These are phyloP conservation scores for Mucor irregularis DNA, from an alignment of 371 early-diverging fungal genomes.

Conservation along the genomic window DNA sequence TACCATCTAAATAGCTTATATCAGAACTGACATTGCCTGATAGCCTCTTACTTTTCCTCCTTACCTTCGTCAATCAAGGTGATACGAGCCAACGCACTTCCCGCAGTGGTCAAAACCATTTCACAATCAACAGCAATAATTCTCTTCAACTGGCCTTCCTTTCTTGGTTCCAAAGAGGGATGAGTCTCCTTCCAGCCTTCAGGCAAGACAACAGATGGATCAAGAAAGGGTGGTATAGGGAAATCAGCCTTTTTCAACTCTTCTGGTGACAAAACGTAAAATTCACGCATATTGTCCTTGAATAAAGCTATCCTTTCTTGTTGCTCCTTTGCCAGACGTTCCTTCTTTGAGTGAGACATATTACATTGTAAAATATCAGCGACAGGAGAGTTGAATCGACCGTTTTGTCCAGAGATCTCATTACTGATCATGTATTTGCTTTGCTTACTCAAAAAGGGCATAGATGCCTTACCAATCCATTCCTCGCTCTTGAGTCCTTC, in stretches of 20 bases:
- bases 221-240: constrained; percentile 57
- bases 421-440: constrained; percentile 39
- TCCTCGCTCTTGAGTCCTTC: constrained; percentile 1
- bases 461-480: constrained; percentile 31
- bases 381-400: constrained; percentile 30
- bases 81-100: constrained; percentile 72
- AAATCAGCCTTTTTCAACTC: constrained; percentile 49
- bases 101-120: constrained; percentile 76
- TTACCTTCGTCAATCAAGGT: constrained; percentile 61
- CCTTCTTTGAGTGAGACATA: constrained; percentile 21
- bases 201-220: constrained; percentile 23
- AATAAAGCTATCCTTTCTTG: constrained; percentile 8
- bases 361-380: constrained; percentile 39
- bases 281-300: constrained; percentile 43
- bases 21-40: too few species aligned
- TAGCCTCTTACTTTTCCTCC: background rate
- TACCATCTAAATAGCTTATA: constrained; percentile 47
- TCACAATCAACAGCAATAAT: constrained; percentile 82
- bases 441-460: constrained; percentile 32
- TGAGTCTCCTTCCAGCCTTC: constrained; percentile 61
- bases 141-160: constrained; percentile 14
- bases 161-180: constrained; percentile 20
- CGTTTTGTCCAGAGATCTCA: constrained; percentile 29
- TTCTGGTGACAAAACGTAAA: constrained; percentile 49
- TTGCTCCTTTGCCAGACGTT: constrained; percentile 19